phyloP scores from a whole-genome alignment of 345 rosid genomes.

The Pistacia atlantica region DNA sequence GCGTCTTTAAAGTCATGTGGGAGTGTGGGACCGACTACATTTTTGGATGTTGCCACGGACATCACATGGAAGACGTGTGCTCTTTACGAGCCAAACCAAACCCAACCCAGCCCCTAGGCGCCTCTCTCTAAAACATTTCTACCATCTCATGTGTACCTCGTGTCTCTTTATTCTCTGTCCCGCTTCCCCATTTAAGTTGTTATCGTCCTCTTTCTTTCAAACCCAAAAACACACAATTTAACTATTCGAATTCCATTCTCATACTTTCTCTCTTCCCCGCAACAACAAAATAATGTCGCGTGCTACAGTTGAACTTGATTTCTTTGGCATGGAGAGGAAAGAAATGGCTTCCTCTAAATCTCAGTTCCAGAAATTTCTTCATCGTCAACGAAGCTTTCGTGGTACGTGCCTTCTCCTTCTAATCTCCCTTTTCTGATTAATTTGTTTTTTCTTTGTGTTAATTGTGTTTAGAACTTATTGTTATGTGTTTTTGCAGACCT shows the following conservation, averaged over 20 bases:
- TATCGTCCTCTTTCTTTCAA: neutral
- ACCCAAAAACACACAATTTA: no score
- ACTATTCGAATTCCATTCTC: no score
- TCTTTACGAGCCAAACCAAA: no score
- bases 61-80: conserved; percentile 23
- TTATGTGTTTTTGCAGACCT: conserved; percentile 42
- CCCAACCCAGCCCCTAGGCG: neutral
- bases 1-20: neutral
- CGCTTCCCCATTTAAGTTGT: conserved; percentile 15
- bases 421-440: neutral
- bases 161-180: conserved; percentile 10
- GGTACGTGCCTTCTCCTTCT: conserved; percentile 29
- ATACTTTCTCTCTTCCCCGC: neutral
- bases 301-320: conserved; percentile 66
- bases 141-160: conserved; percentile 24
- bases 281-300: conserved; percentile 38
- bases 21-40: neutral
- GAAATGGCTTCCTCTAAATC: conserved; percentile 43
- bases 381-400: conserved; percentile 75
- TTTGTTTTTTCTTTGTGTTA: neutral
- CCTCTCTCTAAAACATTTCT: conserved; percentile 10
- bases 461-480: neutral
- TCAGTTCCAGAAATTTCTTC: conserved; percentile 46
- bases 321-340: conserved; percentile 57
- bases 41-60: neutral